Base-by-base conservation (phyloP, 2,329 filamentous ascomycete species). In the Neopestalotiopsis clavispora region DNA sequence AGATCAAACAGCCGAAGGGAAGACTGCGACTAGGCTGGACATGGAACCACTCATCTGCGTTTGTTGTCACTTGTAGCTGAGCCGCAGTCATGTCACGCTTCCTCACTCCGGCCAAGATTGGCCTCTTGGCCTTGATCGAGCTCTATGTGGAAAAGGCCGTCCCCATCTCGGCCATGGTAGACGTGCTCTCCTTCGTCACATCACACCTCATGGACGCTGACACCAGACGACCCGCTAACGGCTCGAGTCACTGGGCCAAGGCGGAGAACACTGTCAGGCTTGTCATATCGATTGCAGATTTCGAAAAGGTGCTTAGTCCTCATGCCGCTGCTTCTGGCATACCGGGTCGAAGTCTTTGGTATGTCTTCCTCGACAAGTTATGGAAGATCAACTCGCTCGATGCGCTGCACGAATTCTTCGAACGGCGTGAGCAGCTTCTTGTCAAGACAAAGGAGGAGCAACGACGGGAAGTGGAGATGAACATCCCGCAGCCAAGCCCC, bases 321-420 rank as follows among this genome's bases (percentile, higher is more conserved):
- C 84, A 87, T 72, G 82, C 85, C 5, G 84, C 87, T 34, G 79
- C 86, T 32, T 82, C 84, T 74, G 85, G 86, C 49, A 82, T 94
- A 68, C 92, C 94, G 0, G 94, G 94, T 2, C 87, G 92, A 62
- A 91, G 88, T n/a, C 82, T 98, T n/a, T 96, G 95, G 90, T 94
- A 98, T 76, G 83, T 92, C 2, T 93, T 98, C 68, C 86, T 98
- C 13, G 88, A 89, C 67, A 91, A 90, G 71, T 83, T 98, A 30
- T 98, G 96, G 95, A 86, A 87, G 17, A 89, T 98, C 72, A 90
- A 95, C 76, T 95, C 92, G 23, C 87, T 97, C 12, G 89, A 98
- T 80, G 89, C 90, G 0, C 82, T 98, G n/a, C 90, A 95, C 75
- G 84, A 85, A 1, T 95, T 97, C 78, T 93, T 97, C 76, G 86